Percentiles rank a stretch among this genome's conserved stretches.
Conservation (phyloP, 2,329 filamentous ascomycete species). For the Claviceps purpurea region DNA sequence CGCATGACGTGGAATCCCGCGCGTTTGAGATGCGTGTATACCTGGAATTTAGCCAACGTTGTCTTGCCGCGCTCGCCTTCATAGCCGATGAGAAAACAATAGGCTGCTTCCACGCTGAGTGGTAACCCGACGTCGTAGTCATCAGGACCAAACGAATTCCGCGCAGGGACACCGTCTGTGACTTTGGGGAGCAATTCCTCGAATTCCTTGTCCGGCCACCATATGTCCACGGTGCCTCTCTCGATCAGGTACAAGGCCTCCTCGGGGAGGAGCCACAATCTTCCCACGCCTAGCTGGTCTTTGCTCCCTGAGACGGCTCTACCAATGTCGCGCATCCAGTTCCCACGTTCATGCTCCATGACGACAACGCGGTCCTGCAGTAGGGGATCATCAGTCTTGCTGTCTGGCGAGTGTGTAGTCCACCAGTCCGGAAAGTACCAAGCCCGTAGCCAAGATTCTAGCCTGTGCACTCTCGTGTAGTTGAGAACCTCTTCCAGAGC, state of each 20-base stretch:
- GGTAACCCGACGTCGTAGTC: slow-evolving; percentile 56
- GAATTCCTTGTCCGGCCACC: slow-evolving; percentile 56
- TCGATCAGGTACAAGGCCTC: slow-evolving; percentile 85
- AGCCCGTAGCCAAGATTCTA: slow-evolving; percentile 51
- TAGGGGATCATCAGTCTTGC: slow-evolving; percentile 13
- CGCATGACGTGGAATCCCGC: slow-evolving; percentile 70
- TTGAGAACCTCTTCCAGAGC: slow-evolving; percentile 83
- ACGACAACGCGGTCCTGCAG: slow-evolving; percentile 44
- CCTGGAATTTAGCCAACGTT: slow-evolving; percentile 68
- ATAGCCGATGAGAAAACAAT: slow-evolving; percentile 66
- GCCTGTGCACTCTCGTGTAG: slow-evolving; percentile 61
- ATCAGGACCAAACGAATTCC: slow-evolving; percentile 14
- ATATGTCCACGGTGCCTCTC: slow-evolving; percentile 72
- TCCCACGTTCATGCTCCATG: slow-evolving; percentile 58
- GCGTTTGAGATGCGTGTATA: slow-evolving; percentile 75
- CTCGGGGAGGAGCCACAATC: slow-evolving; percentile 77
- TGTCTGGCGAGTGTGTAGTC: slow-evolving; percentile 13
- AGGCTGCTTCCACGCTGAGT: slow-evolving; percentile 82
- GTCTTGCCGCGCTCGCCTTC: slow-evolving; percentile 48
- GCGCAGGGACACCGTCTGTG: slow-evolving; percentile 10
- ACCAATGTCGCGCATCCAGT: slow-evolving; percentile 66
- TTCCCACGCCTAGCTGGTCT: slow-evolving; percentile 42
- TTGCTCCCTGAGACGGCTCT: slow-evolving; percentile 43
- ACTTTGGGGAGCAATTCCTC: slow-evolving; percentile 31
- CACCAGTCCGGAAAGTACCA: slow-evolving; percentile 59